Base-by-base conservation (phyloP, 495 filamentous ascomycete genomes). In the Mytilinidion resinicola region DNA sequence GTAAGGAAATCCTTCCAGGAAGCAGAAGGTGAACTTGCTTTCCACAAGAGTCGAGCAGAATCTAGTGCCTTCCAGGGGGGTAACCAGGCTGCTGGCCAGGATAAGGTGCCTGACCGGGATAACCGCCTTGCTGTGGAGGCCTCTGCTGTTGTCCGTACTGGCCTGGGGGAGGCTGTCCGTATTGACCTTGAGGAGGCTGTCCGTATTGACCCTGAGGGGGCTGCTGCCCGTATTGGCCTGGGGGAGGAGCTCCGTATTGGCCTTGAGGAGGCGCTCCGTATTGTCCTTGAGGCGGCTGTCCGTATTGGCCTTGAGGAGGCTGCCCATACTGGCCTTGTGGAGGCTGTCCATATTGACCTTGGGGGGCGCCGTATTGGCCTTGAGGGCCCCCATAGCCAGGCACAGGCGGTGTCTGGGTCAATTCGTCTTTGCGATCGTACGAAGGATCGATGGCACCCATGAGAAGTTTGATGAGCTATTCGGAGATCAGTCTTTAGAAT, bases 401-500 rank as follows among this genome's bases (percentile, higher is more conserved):
- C 25, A 30, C 25, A 30, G 62, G 9, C 51, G 66, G 51, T 19
- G 60, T 59, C 20, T 64, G 63, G 3, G 69, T 69, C 61, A 77
- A 77, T 69, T 87, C 84, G 61, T 87, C 84, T 66, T 87, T 85
- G 63, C 71, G 78, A 55, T 86, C 83, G 58, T 86, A 86, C 8
- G 78, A 80, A 3, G 77, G 71, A 67, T 86, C 83, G 61, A 89
- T 85, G 42, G 84, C 80, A 49, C 85, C 85, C 12, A 89, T 78
- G 68, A 89, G 83, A 49, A 89, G 73, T 67, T 88, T 89, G 17
- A 83, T 78, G 57, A 85, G 76, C 79, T 80, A 37, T 1, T 47
- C 33, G 17, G 53, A 10, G 61, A 14, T 39, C 8, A 55, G 52
- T 65, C 15, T 6, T n/a, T n/a, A 53, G n/a, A 3, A 2, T 17